phyloP scores from a whole-genome alignment of 352 stramenopile genomes.

The Phytophthora ramorum region DNA sequence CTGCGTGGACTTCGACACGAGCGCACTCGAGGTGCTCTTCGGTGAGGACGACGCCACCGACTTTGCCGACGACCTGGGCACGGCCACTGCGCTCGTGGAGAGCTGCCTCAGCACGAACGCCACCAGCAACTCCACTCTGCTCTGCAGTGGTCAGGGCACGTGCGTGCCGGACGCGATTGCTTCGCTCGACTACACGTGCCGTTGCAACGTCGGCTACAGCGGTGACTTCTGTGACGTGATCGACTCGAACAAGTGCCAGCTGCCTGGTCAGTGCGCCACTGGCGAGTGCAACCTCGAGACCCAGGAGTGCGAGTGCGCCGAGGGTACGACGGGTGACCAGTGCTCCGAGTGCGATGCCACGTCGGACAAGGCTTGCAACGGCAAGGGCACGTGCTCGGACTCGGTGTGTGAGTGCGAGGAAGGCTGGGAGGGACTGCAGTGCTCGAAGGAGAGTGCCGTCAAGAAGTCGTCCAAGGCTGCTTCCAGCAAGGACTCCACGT shows the following conservation, averaged over 20 bases:
- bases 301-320: slow-evolving; percentile 66
- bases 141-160: slow-evolving; percentile 74
- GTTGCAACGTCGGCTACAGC: slow-evolving; percentile 80
- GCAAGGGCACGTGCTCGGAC: slow-evolving; percentile 64
- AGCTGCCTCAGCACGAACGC: slow-evolving; percentile 60
- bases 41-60: slow-evolving; percentile 61
- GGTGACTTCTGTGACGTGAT: slow-evolving; percentile 60
- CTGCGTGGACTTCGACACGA: slow-evolving; percentile 73
- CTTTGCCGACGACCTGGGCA: slow-evolving; percentile 59
- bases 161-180: slow-evolving; percentile 51
- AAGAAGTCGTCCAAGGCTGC: slow-evolving; percentile 45
- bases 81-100: slow-evolving; percentile 45
- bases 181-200: slow-evolving; percentile 66
- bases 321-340: slow-evolving; percentile 71
- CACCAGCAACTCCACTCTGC: slow-evolving; percentile 51
- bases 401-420: slow-evolving; percentile 62
- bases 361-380: slow-evolving; percentile 63
- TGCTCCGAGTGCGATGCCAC: slow-evolving; percentile 75
- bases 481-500: slow-evolving; percentile 25
- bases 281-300: slow-evolving; percentile 77
- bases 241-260: slow-evolving; percentile 79
- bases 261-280: slow-evolving; percentile 71
- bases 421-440: slow-evolving; percentile 72
- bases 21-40: slow-evolving; percentile 57
- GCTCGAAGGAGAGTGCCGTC: slow-evolving; percentile 59